Base-by-base conservation (phyloP, 371 early-diverging fungal genomes). In the Haplosporangium sp. region DNA sequence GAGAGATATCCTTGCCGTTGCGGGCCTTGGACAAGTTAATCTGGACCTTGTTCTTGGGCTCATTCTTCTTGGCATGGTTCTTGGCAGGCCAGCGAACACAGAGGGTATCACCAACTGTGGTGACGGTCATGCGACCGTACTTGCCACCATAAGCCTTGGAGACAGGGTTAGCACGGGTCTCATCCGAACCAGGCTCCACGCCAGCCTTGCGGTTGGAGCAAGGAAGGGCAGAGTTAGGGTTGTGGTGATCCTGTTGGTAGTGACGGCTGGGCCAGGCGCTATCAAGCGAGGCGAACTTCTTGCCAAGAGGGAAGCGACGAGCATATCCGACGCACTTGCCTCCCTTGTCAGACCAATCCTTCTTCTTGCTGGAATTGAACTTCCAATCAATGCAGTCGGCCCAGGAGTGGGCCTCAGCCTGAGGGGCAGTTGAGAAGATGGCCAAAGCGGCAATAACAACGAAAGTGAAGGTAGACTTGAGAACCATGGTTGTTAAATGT, bases 371-470 rank as follows among this genome's bases (percentile, higher is more conserved):
- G 59, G 58, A 63, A 34, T 70, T 71, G 70, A 71, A 71, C 61
- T 64, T 66, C 77, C 77, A 77, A 61, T 77, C 77, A 44, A 77
- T 48, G 69, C 77, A 77, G 61, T 77, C 77, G 20, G 62, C 69
- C 77, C 77, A 77, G 39, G 27, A 27, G 27, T 27, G 27, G 27
- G 27, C 27, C 27, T 27, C 27, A 27, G 27, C 27, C 27, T 27
- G 77, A 77, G 65, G 71, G 77, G n/a, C 72, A 13, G 67, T 72
- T 37, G 77, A 39, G 69, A 77, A 68, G 65, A 77, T 61, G 47
- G 77, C 77, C 78, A 77, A 60, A 58, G 77, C 37, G 72, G 70
- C 78, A 38, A 72, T 59, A 57, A 65, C 61, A 60, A 77, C 66
- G 62, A 73, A 44, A n/a, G 69, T 61, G 69, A 77, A 72, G 58